Percentiles rank a stretch among this genome's conserved stretches.
Conservation (phyloP, 2,329 filamentous ascomycete genomes). For the Trichoderma sp. region DNA sequence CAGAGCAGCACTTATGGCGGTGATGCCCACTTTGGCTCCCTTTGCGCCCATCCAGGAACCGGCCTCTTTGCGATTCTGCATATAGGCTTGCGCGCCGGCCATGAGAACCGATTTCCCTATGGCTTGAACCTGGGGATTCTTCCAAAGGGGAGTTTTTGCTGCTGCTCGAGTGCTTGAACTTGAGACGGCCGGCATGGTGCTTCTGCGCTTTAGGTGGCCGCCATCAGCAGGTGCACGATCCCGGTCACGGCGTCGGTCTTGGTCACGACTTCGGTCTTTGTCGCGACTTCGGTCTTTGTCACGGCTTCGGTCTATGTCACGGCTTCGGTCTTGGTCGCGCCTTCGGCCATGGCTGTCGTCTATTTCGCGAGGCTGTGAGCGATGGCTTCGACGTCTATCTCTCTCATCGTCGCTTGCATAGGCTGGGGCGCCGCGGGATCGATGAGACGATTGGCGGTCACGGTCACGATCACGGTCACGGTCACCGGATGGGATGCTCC, state of each 20-base stretch:
- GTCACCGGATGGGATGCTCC: not conserved
- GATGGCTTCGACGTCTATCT: slow-evolving; percentile 9
- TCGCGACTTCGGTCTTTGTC: not conserved
- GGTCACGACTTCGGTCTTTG: not conserved
- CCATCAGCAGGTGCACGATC: not conserved
- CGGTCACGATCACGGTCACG: no score
- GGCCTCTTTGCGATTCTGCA: slow-evolving; percentile 50
- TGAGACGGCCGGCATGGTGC: slow-evolving; percentile 40
- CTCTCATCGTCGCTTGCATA: not conserved
- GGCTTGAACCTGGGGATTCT: slow-evolving; percentile 45
- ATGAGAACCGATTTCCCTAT: slow-evolving; percentile 52
- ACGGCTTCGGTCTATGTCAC: not conserved
- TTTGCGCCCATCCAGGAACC: slow-evolving; percentile 54
- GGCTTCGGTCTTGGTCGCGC: slow-evolving; percentile 1
- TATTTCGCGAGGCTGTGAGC: slow-evolving; percentile 17
- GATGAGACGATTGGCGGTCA: slow-evolving; percentile 18
- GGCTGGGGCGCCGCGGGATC: slow-evolving; percentile 21
- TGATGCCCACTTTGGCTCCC: slow-evolving; percentile 53
- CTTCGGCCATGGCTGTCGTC: not conserved
- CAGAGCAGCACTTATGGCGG: slow-evolving; percentile 53
- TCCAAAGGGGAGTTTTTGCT: slow-evolving; percentile 37
- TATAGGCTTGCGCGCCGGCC: slow-evolving; percentile 54
- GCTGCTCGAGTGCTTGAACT: slow-evolving; percentile 15
- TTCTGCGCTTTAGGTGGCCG: slow-evolving; percentile 31
- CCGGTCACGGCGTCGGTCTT: not conserved